Base-by-base conservation (phyloP, 2,329 filamentous ascomycete genomes). In the Colletotrichum scovillei region DNA sequence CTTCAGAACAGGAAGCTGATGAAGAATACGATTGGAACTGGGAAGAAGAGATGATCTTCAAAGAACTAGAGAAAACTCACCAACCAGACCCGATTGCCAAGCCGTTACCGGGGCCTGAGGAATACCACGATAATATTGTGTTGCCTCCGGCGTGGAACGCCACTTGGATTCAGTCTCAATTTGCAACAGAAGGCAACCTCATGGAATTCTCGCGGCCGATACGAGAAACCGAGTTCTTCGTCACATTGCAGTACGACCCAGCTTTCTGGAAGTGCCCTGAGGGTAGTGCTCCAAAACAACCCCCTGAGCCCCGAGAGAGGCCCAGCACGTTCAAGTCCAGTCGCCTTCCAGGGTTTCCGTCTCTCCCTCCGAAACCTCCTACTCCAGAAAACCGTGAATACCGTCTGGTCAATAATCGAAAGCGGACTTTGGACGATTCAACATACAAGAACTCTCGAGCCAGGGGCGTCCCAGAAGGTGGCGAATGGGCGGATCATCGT, bases 51-150 rank as follows among this genome's bases (percentile, higher is more conserved):
- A 72, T 67, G 76, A 83, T 85, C 5, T 87, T 87, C 67, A 78
- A 80, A 11, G 83, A 85, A 53, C 74, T 78, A 42, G 73, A 77
- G 9, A 69, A 79, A 5, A 75, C 74, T 12, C 82, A 83, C 68
- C 80, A 81, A 7, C 83, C 84, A n/a, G 86, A 88, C 49, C 83
- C 85, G n/a, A 83, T 87, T 67, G 85, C 84, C 14, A 86, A 83
- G 71, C 86, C 86, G 24, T 78, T 88, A 1, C 81, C 74, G 1
- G 49, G 68, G 12, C 74, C 85, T 4, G 75, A 77, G 19, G 78
- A 80, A 22, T 88, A 85, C 72, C 84, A 80, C 52, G 85, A 87
- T 24, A 82, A 85, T 19, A 82, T 86, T 8, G 84, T 87, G 38
- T 83, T 87, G 52, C 84, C 86, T 30, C 83, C 83, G 22, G 81